Evolutionary conservation across 2,329 filamentous ascomycete species (phyloP).

Genomic region (Helminthosporium solani): DNA sequence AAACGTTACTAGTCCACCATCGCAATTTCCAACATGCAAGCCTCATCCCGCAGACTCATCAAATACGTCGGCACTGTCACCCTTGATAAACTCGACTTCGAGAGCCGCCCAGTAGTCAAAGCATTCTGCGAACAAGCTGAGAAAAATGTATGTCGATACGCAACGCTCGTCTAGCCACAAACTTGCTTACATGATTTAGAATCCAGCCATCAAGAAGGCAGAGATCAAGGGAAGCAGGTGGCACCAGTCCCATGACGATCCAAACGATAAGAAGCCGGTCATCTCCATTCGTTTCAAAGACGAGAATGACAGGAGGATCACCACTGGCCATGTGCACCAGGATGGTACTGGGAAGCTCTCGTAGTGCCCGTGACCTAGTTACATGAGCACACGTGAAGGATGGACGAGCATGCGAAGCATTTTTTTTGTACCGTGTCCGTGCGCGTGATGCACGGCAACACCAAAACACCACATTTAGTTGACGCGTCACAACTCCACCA

Average conservation of each 20-base stretch:
- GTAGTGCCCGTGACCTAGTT: slow-evolving; percentile 8
- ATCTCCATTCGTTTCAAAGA: slow-evolving; percentile 13
- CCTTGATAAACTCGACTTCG: not conserved
- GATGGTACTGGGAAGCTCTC: slow-evolving; percentile 6
- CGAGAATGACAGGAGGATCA: slow-evolving; percentile 9
- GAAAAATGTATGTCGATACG: slow-evolving; percentile 15
- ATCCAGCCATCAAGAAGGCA: slow-evolving; percentile 9
- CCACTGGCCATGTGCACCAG: slow-evolving; percentile 10
- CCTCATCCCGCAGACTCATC: slow-evolving; percentile 2
- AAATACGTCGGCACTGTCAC: slow-evolving; percentile 1
- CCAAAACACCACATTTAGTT: no score
- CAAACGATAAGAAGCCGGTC: slow-evolving; percentile 11
- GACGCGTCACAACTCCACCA: no score
- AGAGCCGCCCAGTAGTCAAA: slow-evolving; percentile 1
- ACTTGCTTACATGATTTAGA: slow-evolving; percentile 9
- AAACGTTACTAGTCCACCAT: slow-evolving; percentile 4
- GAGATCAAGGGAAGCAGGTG: slow-evolving; percentile 10
- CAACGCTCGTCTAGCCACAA: slow-evolving; percentile 13
- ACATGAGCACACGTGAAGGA: slow-evolving; percentile 6
- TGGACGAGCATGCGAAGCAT: slow-evolving; percentile 4
- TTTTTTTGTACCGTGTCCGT: no score
- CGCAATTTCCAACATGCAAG: slow-evolving; percentile 2
- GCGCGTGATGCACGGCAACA: no score
- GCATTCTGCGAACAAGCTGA: slow-evolving; percentile 6
- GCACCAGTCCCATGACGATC: slow-evolving; percentile 12